Conservation (phyloP, 2,329 filamentous ascomycete genomes). For the Colletotrichum sp. region DNA sequence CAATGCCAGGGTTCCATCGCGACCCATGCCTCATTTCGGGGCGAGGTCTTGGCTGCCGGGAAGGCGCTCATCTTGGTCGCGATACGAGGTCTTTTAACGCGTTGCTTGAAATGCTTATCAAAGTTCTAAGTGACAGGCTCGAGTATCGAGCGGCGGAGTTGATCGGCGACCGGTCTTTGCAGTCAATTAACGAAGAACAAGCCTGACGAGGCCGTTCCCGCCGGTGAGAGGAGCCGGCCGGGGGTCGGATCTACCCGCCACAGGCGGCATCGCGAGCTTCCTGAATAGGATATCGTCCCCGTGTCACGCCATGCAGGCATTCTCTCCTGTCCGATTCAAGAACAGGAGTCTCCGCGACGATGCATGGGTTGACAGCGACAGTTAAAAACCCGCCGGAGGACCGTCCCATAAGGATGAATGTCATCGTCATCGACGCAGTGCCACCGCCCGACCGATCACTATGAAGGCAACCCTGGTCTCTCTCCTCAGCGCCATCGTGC, state of each 20-base stretch:
- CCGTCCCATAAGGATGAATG: not conserved
- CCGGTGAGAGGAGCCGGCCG: not conserved
- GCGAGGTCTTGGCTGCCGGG: not conserved
- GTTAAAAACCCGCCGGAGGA: not conserved
- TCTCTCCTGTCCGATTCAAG: not conserved
- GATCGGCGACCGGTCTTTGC: not conserved
- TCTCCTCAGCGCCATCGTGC: not conserved
- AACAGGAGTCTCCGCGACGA: not conserved
- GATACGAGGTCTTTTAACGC: not conserved
- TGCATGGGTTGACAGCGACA: not conserved
- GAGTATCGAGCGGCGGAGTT: not conserved
- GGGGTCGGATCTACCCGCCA: constrained; percentile 13
- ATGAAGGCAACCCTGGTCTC: constrained; percentile 4
- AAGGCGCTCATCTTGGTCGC: not conserved
- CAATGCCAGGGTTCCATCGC: not conserved
- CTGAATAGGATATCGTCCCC: constrained; percentile 1
- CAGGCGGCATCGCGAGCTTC: constrained; percentile 6
- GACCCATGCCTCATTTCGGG: constrained; percentile 12
- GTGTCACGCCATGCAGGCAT: constrained; percentile 5
- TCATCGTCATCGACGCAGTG: not conserved
- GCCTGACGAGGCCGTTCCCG: not conserved
- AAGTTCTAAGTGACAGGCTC: not conserved
- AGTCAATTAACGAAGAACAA: not conserved
- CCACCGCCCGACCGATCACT: not conserved
- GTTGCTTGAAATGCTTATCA: not conserved